These are phyloP conservation scores for Ogataea paraovalis DNA, from an alignment of 805 yeast genomes.

Conservation along the genomic window DNA sequence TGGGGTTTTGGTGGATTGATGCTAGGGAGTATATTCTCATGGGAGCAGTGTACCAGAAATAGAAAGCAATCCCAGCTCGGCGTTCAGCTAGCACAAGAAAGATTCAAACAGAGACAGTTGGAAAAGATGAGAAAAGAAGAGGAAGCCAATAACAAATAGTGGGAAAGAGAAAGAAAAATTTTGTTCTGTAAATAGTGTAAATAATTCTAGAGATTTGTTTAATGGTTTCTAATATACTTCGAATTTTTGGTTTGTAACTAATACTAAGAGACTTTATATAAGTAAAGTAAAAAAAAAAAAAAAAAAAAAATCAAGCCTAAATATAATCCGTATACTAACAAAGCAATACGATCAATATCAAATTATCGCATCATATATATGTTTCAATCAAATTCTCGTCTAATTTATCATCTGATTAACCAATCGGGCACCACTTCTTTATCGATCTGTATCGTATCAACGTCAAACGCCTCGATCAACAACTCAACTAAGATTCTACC, in stretches of 20 bases:
- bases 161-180: neutral
- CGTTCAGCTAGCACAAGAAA: slow-evolving; percentile 64
- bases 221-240: neutral
- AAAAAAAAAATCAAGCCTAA: slow-evolving; percentile 3
- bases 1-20: slow-evolving; percentile 83
- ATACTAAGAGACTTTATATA: too few species aligned
- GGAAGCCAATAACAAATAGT: neutral
- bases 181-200: slow-evolving; percentile 8
- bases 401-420: slow-evolving; percentile 29
- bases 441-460: slow-evolving; percentile 39
- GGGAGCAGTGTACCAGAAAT: slow-evolving; percentile 87
- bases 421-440: slow-evolving; percentile 44
- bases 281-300: too few species aligned
- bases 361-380: neutral
- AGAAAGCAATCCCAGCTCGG: slow-evolving; percentile 63
- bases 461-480: slow-evolving; percentile 71
- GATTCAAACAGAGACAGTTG: slow-evolving; percentile 29
- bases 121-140: slow-evolving; percentile 30
- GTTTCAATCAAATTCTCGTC: too few species aligned
- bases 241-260: too few species aligned
- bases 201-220: neutral
- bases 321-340: slow-evolving; percentile 1
- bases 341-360: neutral
- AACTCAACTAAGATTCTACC: slow-evolving; percentile 91
- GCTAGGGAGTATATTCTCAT: slow-evolving; percentile 75